Evolutionary conservation across 805 yeast genomes (phyloP), one percentile per base, ranked within the genome.

Genomic region (Wickerhamomyces pijperi): DNA sequence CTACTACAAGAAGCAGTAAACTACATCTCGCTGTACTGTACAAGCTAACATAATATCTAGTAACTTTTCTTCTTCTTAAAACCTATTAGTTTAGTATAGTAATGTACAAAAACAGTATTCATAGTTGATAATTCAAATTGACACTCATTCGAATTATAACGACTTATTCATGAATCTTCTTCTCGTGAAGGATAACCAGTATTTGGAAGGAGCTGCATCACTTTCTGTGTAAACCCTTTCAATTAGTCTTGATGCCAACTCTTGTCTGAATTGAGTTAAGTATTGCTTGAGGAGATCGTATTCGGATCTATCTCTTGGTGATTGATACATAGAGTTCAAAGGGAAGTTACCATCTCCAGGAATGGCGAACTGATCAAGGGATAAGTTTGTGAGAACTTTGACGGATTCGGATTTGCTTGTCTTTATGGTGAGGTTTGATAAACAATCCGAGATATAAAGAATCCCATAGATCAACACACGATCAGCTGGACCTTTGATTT

Each of bases 341-440:
- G 97, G 97, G 67, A 92, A 92, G 13, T 90, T 87, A 8, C 90
- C 77, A 44, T 92, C 96, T 19, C 99, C 99, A 2, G 99, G 99
- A 45, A 92, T 71, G 15, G 88, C 69, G 54, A 92, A 90, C 56
- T 78, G 76, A 49, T 90, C 97, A 41, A 92, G 69, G 1, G 97
- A 80, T 46, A 87, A 70, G 54, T 88, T 88, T 46, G 84, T 87
- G 46, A 92, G 70, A n/a, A 67, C 60, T 45, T 78, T 72, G 19
- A 67, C 64, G 0, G 88, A 87, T 38, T 82, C 88, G 40, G 64
- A 65, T 34, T 70, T 63, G 6, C 70, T 59, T 8, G 74, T 67
- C 18, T 66, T 54, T 35, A 68, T 56, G 39, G 60, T 68, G 46
- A 92, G 64, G 42, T 76, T 70, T 32, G 78, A 68, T 42, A 92